phyloP scores from a whole-genome alignment of 805 yeast species.

The Saturnispora hagleri region DNA sequence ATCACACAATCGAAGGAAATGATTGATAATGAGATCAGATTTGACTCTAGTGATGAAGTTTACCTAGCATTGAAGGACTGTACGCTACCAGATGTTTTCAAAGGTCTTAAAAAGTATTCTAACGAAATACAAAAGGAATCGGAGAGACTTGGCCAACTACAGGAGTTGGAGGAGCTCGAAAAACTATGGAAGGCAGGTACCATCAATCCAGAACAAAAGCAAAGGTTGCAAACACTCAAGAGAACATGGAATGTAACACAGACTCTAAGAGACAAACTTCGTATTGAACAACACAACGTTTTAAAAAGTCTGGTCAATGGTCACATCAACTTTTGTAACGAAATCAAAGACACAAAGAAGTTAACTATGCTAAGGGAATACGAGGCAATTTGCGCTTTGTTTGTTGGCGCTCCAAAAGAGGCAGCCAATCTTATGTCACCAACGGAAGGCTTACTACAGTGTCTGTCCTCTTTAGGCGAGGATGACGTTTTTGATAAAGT shows the following conservation, averaged over 20 bases:
- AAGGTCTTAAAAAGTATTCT: conserved; percentile 9
- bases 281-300: conserved; percentile 2
- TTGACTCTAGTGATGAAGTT: conserved; percentile 21
- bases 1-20: conserved; percentile 21
- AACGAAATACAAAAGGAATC: conserved; percentile 3
- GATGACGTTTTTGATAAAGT: conserved; percentile 51
- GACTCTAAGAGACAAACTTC: conserved; percentile 6
- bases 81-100: conserved; percentile 21
- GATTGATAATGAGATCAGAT: conserved; percentile 18
- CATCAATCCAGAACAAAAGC: conserved; percentile 3
- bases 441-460: conserved; percentile 45
- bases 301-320: conserved; percentile 7
- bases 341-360: conserved; percentile 5
- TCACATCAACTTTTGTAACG: conserved; percentile 7
- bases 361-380: conserved; percentile 5
- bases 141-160: conserved; percentile 5
- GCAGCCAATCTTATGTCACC: conserved; percentile 31
- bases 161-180: conserved; percentile 4
- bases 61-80: conserved; percentile 21
- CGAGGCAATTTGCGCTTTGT: conserved; percentile 7
- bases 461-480: conserved; percentile 35
- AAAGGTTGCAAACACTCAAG: conserved; percentile 3
- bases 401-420: conserved; percentile 5
- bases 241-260: conserved; percentile 7
- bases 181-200: conserved; percentile 2